Conservation (phyloP, 164 flowering plant genomes). For the Platanus orientalis region DNA sequence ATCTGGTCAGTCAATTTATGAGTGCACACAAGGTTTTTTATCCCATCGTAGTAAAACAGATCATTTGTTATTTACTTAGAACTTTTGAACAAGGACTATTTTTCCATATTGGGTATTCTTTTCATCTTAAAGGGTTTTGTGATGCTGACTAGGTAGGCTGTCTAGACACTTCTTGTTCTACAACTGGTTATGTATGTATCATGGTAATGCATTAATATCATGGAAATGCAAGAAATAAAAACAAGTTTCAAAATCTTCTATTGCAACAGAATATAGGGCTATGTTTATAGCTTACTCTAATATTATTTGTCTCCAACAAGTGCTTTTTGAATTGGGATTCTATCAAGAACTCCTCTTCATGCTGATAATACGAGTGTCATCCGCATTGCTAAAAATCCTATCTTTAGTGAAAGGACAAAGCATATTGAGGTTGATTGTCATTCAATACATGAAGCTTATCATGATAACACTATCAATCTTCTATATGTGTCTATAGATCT, state of each 20-base stretch:
- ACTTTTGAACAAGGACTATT: not conserved
- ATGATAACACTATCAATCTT: not conserved
- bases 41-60: not conserved
- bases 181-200: not conserved
- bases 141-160: not conserved
- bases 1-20: not conserved
- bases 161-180: not conserved
- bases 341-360: not conserved
- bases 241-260: not conserved
- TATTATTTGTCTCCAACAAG: not conserved
- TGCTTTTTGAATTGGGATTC: not conserved
- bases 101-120: not conserved
- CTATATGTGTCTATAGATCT: not conserved
- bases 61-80: too few relatives aligned
- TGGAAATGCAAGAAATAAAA: not conserved
- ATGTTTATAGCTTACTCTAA: not conserved
- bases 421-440: constrained; percentile 5
- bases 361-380: not conserved
- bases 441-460: not conserved
- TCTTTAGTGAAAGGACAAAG: too few relatives aligned
- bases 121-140: not conserved
- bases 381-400: not conserved
- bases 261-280: not conserved
- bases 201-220: not conserved
- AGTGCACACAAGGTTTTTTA: not conserved